phyloP scores from a whole-genome alignment of 768 basidiomycete genomes.

The Auriscalpium orientale region DNA sequence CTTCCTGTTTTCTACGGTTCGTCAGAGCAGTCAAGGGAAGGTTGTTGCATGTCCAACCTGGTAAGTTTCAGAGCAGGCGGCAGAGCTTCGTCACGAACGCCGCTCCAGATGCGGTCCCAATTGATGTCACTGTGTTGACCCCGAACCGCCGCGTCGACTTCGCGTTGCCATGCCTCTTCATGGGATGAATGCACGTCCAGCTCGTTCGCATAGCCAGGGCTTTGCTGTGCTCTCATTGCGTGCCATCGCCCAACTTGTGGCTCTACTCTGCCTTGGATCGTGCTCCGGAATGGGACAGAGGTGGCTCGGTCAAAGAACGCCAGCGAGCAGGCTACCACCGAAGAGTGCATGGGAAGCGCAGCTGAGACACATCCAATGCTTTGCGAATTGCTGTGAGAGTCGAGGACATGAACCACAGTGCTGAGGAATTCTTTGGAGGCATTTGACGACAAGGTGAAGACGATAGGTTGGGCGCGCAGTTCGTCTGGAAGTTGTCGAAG shows the following conservation, averaged over 20 bases:
- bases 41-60: conserved; percentile 25
- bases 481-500: conserved; percentile 7
- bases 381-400: conserved; percentile 14
- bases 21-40: not conserved
- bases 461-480: conserved; percentile 25
- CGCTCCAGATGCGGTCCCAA: conserved; percentile 50
- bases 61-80: conserved; percentile 32
- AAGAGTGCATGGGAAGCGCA: conserved; percentile 25
- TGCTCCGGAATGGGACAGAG: conserved; percentile 52
- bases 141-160: not conserved
- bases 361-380: conserved; percentile 61
- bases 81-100: conserved; percentile 18
- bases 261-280: conserved; percentile 48
- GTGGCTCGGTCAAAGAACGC: conserved; percentile 40
- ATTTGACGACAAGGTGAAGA: conserved; percentile 45
- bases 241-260: conserved; percentile 71
- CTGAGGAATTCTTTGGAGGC: conserved; percentile 27
- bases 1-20: conserved; percentile 16
- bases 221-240: conserved; percentile 37
- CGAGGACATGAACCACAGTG: conserved; percentile 19
- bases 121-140: conserved; percentile 18
- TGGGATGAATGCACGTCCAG: conserved; percentile 1
- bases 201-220: not conserved
- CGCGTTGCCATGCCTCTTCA: not conserved
- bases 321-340: conserved; percentile 45